Percentiles rank a stretch among this genome's conserved stretches.
Evolutionary conservation across 495 filamentous ascomycete genomes (phyloP).

Genomic region (Aspergillus incahuasiensis): DNA sequence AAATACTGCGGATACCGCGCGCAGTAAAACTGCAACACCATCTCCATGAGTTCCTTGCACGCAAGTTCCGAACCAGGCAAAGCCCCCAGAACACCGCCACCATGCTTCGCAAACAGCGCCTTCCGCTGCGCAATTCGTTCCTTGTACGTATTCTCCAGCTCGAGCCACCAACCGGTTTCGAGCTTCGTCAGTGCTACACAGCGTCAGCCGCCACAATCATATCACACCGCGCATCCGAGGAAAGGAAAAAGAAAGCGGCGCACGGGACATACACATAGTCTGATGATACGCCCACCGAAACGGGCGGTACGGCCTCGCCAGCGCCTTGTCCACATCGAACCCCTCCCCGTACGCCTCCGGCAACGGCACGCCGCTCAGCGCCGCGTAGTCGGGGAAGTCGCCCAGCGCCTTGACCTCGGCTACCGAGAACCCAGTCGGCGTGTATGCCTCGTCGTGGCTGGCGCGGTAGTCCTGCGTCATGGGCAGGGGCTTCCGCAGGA

Average conservation of each 20-base stretch:
- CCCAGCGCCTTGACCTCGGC: conserved; percentile 70
- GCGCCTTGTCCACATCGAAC: conserved; percentile 62
- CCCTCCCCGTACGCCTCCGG: conserved; percentile 58
- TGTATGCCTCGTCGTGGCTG: conserved; percentile 41
- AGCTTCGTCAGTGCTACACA: conserved; percentile 68
- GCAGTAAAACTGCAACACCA: conserved; percentile 73
- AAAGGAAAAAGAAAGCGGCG: no score
- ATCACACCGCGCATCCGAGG: no score
- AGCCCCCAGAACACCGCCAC: conserved; percentile 58
- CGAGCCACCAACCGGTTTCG: conserved; percentile 87
- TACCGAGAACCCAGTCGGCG: conserved; percentile 57
- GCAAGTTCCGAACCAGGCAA: conserved; percentile 77
- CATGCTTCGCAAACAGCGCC: conserved; percentile 60
- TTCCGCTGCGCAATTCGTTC: conserved; percentile 67
- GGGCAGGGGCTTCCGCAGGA: conserved; percentile 34
- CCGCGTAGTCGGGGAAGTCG: conserved; percentile 79
- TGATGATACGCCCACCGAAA: conserved; percentile 89
- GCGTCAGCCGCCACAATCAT: background rate
- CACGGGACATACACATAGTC: conserved; percentile 91
- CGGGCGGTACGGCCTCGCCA: conserved; percentile 70
- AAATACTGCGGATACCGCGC: conserved; percentile 81
- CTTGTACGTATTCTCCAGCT: conserved; percentile 75
- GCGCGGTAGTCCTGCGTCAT: conserved; percentile 41
- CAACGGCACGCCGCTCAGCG: conserved; percentile 71
- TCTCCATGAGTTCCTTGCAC: conserved; percentile 89